Base-by-base conservation (phyloP, 805 yeast genomes). In the Lipomyces lipofer region DNA sequence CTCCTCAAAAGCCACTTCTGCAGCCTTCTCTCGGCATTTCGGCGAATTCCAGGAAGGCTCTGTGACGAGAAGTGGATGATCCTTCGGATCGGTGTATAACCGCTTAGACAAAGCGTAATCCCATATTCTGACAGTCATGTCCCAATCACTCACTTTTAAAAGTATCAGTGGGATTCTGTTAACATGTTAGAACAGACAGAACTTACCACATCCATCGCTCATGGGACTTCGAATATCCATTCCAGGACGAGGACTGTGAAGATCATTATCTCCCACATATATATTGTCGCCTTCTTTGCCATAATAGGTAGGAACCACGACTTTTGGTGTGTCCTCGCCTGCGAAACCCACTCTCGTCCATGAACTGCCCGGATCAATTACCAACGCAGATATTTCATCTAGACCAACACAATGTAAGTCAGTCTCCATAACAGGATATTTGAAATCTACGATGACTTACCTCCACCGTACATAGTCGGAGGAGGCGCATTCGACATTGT, bases 361-460 rank as follows among this genome's bases (percentile, higher is more conserved):
- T 58, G 77, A 82, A 9, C 96, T 85, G 32, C 98, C 98, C 1
- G 96, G 91, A 66, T 94, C 98, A 24, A 92, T 75, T 30, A 92
- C 95, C 2, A 94, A 78, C 25, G 98, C 96, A 60, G 89, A 83
- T 59, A 94, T 85, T 69, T 92, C 99, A 72, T 92, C 94, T 63
- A 46, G 24, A 15, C 24, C 13, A 32, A 29, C n/a, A 17, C 27
- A 36, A 25, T 21, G 58, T 54, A 17, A 54, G 56, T 24, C 17
- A 12, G 9, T 30, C 25, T 4, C 8, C 33, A 9, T 17, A 36
- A 19, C 40, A 32, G 8, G 28, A 47, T n/a, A 12, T 1, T n/a
- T 10, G 17, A 13, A 24, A n/a, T 10, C 13, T 9, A n/a, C 3
- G 10, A 10, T 12, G 4, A 52, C 57, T 24, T 48, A 65, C 67